phyloP scores from a whole-genome alignment of 1,139 yeast genomes.

The Candida pseudoviswanathii region DNA sequence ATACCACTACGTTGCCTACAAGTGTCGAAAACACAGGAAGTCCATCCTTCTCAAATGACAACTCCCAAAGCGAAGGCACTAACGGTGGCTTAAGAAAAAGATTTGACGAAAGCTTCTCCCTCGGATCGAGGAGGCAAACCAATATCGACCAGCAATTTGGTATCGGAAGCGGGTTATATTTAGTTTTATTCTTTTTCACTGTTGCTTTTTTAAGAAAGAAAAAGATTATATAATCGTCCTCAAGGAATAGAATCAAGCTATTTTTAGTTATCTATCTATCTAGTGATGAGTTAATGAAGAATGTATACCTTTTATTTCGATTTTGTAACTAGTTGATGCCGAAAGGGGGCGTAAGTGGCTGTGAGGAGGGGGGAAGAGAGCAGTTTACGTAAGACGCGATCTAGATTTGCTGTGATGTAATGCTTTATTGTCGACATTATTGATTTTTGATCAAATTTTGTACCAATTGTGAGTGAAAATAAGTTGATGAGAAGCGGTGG shows the following conservation, averaged over 20 bases:
- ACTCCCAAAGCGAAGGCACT: slow-evolving; percentile 4
- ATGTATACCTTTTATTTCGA: background rate
- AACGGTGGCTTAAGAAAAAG: slow-evolving; percentile 8
- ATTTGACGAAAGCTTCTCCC: slow-evolving; percentile 6
- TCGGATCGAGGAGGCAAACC: slow-evolving; percentile 4
- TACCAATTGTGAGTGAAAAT: too few species aligned
- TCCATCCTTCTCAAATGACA: background rate
- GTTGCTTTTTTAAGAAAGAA: slow-evolving; percentile 18
- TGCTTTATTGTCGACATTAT: too few species aligned
- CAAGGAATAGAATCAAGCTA: background rate
- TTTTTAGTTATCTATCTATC: background rate
- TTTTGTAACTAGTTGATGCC: too few species aligned
- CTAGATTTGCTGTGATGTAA: too few species aligned
- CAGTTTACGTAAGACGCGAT: too few species aligned
- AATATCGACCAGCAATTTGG: slow-evolving; percentile 6
- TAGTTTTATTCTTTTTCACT: slow-evolving; percentile 19
- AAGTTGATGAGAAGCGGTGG: too few species aligned
- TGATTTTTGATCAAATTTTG: too few species aligned
- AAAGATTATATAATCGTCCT: slow-evolving; percentile 12
- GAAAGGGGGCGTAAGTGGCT: too few species aligned
- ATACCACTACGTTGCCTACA: slow-evolving; percentile 15
- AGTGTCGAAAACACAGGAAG: slow-evolving; percentile 13
- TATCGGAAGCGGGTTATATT: slow-evolving; percentile 19
- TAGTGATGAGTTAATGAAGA: slow-evolving; percentile 2
- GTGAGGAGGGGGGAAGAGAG: too few species aligned